Evolutionary conservation across 805 yeast genomes (phyloP).

Genomic region (Starmerella geochares): DNA sequence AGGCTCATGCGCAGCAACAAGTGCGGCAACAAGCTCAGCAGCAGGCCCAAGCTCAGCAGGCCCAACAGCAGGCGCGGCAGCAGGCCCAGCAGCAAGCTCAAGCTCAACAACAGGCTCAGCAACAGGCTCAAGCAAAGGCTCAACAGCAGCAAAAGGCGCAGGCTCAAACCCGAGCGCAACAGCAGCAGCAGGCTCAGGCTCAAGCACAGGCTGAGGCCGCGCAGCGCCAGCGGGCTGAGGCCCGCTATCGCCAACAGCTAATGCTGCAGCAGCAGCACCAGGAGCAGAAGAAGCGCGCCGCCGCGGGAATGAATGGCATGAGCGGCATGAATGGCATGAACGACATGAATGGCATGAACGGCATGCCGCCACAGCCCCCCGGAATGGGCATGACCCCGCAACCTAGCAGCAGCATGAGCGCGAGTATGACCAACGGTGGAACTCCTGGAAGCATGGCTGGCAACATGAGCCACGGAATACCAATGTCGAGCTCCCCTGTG

Average conservation of each 20-base stretch:
- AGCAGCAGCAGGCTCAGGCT: slow-evolving; percentile 21
- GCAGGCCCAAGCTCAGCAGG: slow-evolving; percentile 10
- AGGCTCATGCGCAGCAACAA: slow-evolving; percentile 18
- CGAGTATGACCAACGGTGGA: too few species aligned
- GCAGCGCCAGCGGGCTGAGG: slow-evolving; percentile 11
- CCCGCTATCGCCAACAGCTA: slow-evolving; percentile 16
- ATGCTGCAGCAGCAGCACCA: slow-evolving; percentile 16
- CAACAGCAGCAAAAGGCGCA: slow-evolving; percentile 16
- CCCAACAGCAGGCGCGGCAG: slow-evolving; percentile 11
- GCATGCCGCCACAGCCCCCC: background rate
- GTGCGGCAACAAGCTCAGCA: background rate
- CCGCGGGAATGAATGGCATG: slow-evolving; percentile 2
- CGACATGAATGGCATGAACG: too few species aligned
- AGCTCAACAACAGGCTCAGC: slow-evolving; percentile 19
- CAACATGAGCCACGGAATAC: background rate
- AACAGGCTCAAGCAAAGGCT: background rate
- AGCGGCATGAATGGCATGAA: background rate
- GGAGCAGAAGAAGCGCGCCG: slow-evolving; percentile 7
- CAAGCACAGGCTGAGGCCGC: slow-evolving; percentile 8
- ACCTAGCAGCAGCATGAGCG: too few species aligned
- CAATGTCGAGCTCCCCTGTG: background rate
- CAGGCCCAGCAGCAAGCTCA: slow-evolving; percentile 25
- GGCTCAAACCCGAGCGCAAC: slow-evolving; percentile 6
- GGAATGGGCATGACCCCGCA: background rate
- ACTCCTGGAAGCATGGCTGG: background rate